phyloP scores from a whole-genome alignment of 257 asterid genomes.

The Sherardia arvensis region DNA sequence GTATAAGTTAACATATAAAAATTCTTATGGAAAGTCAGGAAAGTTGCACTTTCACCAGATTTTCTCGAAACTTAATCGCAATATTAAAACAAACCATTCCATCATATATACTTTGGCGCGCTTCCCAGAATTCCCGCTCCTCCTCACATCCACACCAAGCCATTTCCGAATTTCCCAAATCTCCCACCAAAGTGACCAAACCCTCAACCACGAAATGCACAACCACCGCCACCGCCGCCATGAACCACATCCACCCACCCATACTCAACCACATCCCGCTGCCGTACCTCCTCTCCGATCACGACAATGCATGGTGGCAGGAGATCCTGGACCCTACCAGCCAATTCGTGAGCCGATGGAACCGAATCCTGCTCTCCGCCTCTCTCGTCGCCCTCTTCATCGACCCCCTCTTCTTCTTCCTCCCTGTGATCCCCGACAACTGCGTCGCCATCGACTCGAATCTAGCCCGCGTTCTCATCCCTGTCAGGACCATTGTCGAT shows the following conservation, averaged over 20 bases:
- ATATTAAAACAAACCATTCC: too few relatives aligned
- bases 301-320: conserved; percentile 50
- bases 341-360: conserved; percentile 51
- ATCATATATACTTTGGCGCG: neutral
- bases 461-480: conserved; percentile 32
- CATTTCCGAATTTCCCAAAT: neutral
- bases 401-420: conserved; percentile 72
- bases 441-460: conserved; percentile 49
- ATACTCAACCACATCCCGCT: conserved; percentile 30
- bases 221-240: neutral
- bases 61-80: too few relatives aligned
- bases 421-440: conserved; percentile 29
- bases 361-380: conserved; percentile 52
- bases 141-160: neutral
- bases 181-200: neutral
- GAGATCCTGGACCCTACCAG: conserved; percentile 71
- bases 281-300: conserved; percentile 35
- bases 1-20: too few relatives aligned
- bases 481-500: conserved; percentile 49
- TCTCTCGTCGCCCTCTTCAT: conserved; percentile 61
- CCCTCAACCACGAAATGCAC: neutral
- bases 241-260: conserved; percentile 17
- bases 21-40: too few relatives aligned
- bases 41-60: too few relatives aligned
- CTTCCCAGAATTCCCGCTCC: neutral